These are phyloP conservation scores for Aspergillus pseudoglaucus DNA, from an alignment of 2,329 filamentous ascomycete species.

Conservation along the genomic window DNA sequence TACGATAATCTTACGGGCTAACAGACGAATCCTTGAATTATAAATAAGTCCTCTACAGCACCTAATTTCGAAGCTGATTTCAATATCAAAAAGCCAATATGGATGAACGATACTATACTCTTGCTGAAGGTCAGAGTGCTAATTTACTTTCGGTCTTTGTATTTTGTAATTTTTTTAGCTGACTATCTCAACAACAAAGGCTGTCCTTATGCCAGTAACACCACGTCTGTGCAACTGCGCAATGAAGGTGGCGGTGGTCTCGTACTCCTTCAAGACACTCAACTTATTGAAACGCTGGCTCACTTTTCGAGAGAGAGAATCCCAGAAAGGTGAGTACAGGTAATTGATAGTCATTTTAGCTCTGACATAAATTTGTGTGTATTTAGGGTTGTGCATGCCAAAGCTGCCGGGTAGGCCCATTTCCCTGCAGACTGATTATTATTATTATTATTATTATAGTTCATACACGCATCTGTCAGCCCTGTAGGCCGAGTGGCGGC, in stretches of 20 bases:
- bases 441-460: too few species aligned
- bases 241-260: slow-evolving; percentile 27
- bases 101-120: too few species aligned
- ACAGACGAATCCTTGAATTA: too few species aligned
- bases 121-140: too few species aligned
- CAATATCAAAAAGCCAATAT: too few species aligned
- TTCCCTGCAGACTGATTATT: slow-evolving; percentile 30
- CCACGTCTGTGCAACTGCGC: slow-evolving; percentile 10
- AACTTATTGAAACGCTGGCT: slow-evolving; percentile 53
- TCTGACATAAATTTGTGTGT: not conserved
- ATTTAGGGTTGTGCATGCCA: slow-evolving; percentile 13
- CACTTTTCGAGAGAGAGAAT: slow-evolving; percentile 58
- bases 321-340: slow-evolving; percentile 40
- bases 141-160: not conserved
- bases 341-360: too few species aligned
- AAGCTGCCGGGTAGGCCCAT: slow-evolving; percentile 18
- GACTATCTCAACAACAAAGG: slow-evolving; percentile 3
- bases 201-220: slow-evolving; percentile 14
- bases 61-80: too few species aligned
- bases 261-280: slow-evolving; percentile 48
- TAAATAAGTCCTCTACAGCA: too few species aligned
- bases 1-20: too few species aligned
- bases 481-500: too few species aligned
- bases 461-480: too few species aligned
- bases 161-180: too few species aligned